Evolutionary conservation across 2,329 filamentous ascomycete species (phyloP).

Genomic region (Elsinoe necatrix): DNA sequence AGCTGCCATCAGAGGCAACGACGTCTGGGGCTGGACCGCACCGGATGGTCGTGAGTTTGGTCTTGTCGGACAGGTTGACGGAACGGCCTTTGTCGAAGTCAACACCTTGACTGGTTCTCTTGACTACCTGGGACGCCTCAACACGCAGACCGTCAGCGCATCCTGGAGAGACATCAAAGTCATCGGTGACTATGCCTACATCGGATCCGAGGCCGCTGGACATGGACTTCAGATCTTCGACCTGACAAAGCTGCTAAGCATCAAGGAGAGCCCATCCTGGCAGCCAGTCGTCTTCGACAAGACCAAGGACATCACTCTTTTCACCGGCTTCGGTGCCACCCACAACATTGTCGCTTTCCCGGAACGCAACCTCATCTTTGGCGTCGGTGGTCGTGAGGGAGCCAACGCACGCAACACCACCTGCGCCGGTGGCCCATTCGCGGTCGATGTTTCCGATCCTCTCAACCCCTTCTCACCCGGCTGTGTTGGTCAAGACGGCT

Average conservation of each 20-base stretch:
- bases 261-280: conserved; percentile 29
- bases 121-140: conserved; percentile 45
- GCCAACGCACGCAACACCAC: conserved; percentile 35
- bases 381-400: conserved; percentile 23
- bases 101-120: conserved; percentile 40
- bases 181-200: conserved; percentile 36
- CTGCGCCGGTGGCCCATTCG: conserved; percentile 44
- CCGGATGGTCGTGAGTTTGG: conserved; percentile 46
- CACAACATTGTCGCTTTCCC: conserved; percentile 49
- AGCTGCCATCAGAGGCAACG: conserved; percentile 29
- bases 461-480: conserved; percentile 43
- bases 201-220: conserved; percentile 37
- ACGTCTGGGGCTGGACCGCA: conserved; percentile 49
- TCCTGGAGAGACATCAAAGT: conserved; percentile 48
- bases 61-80: conserved; percentile 47
- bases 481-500: conserved; percentile 44
- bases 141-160: conserved; percentile 38
- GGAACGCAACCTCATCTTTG: conserved; percentile 42
- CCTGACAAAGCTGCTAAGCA: conserved; percentile 47
- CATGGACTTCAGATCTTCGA: conserved; percentile 58
- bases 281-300: conserved; percentile 38
- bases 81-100: conserved; percentile 48
- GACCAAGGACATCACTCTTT: conserved; percentile 36
- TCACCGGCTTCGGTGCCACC: conserved; percentile 37
- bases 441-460: conserved; percentile 45